These are phyloP conservation scores for Chalara sp. DNA, from an alignment of 2,329 filamentous ascomycete species.

Conservation along the genomic window DNA sequence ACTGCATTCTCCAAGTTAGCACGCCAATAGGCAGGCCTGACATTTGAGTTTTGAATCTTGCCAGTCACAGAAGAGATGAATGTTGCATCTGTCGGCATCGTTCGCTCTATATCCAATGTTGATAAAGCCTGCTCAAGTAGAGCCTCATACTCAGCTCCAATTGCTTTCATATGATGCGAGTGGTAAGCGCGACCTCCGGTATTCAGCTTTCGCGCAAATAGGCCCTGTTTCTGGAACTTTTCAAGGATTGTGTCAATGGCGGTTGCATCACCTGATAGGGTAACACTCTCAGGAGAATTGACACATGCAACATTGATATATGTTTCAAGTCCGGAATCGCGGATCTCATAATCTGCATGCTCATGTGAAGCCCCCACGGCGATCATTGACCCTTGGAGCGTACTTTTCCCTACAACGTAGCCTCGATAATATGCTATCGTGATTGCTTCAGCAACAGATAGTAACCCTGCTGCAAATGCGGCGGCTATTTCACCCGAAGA, in stretches of 20 bases:
- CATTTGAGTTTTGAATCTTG: not conserved
- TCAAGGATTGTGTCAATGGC: not conserved
- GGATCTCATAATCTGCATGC: not conserved
- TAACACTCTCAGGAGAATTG: slow-evolving; percentile 18
- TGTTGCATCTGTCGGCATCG: not conserved
- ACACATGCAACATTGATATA: slow-evolving; percentile 18
- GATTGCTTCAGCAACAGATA: slow-evolving; percentile 28
- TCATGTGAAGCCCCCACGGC: slow-evolving; percentile 9
- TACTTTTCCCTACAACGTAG: slow-evolving; percentile 2
- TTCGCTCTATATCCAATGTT: not conserved
- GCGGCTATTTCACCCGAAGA: slow-evolving; percentile 42
- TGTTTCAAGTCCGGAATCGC: not conserved
- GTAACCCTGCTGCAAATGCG: slow-evolving; percentile 32
- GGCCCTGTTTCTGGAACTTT: slow-evolving; percentile 9
- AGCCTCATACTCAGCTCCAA: slow-evolving; percentile 5
- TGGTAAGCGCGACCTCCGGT: slow-evolving; percentile 10
- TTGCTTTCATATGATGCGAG: slow-evolving; percentile 5
- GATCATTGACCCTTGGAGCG: slow-evolving; percentile 7
- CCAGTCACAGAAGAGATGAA: slow-evolving; percentile 1
- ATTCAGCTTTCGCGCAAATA: slow-evolving; percentile 8
- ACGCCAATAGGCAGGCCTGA: slow-evolving; percentile 8
- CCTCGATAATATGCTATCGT: slow-evolving; percentile 37
- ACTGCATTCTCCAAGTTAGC: slow-evolving; percentile 11
- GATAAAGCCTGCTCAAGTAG: not conserved
- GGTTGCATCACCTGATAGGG: slow-evolving; percentile 16